phyloP scores from a whole-genome alignment of 2,329 filamentous ascomycete species.

The Colletotrichum gigasporum region DNA sequence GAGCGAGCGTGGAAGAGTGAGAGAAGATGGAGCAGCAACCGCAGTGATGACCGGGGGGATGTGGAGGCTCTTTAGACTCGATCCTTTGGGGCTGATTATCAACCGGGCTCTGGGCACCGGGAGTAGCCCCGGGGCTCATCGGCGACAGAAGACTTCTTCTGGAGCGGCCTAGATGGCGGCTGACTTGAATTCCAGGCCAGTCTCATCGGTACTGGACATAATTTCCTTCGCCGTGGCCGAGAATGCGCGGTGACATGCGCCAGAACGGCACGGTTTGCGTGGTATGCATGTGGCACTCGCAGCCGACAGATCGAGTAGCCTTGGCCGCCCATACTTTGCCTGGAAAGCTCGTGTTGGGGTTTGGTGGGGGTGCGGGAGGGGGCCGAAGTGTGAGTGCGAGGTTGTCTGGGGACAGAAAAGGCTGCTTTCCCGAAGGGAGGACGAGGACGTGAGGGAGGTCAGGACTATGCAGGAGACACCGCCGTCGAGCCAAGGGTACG shows the following conservation, averaged over 20 bases:
- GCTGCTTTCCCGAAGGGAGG: too few relatives aligned
- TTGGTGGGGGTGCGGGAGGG: too few relatives aligned
- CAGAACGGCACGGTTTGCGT: neutral
- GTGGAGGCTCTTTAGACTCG: neutral
- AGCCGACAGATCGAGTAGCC: too few relatives aligned
- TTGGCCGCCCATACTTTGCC: too few relatives aligned
- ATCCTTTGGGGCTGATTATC: neutral
- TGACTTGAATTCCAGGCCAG: neutral
- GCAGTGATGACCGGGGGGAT: neutral
- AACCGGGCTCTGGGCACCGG: neutral
- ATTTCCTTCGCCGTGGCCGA: neutral
- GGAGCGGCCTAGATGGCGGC: neutral
- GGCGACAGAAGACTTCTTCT: constrained; percentile 2
- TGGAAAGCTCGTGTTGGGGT: too few relatives aligned
- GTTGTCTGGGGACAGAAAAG: neutral
- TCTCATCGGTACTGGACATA: neutral
- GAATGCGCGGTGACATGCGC: neutral
- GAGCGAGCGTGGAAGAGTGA: neutral
- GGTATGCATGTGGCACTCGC: too few relatives aligned
- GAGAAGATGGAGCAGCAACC: neutral
- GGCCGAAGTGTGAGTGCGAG: too few relatives aligned
- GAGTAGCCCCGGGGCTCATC: neutral
- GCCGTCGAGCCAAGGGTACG: neutral
- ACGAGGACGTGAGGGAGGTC: neutral
- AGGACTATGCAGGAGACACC: neutral